phyloP scores from a whole-genome alignment of 176 grass and related monocot genomes.

The Ananas comosus region DNA sequence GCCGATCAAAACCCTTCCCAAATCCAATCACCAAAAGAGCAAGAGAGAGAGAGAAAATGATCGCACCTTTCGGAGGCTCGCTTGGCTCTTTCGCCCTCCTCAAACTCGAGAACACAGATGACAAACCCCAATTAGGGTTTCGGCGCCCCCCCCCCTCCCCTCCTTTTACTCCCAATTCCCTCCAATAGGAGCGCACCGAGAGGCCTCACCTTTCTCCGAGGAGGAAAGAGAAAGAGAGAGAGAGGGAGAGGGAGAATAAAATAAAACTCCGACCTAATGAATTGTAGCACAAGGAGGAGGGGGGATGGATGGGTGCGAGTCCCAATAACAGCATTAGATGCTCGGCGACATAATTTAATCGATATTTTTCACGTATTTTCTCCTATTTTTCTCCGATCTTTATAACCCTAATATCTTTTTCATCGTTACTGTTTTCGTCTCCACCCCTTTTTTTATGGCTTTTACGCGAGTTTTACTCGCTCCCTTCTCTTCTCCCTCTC shows the following conservation, averaged over 20 bases:
- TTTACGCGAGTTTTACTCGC: background rate
- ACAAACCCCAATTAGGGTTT: background rate
- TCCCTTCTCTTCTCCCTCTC: background rate
- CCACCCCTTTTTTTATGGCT: no score
- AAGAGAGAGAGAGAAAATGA: background rate
- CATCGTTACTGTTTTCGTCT: no score
- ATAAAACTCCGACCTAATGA: background rate
- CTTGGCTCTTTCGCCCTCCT: background rate
- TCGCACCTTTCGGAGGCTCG: background rate
- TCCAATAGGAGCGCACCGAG: background rate
- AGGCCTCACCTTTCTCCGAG: background rate
- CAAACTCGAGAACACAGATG: background rate
- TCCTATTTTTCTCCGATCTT: no score
- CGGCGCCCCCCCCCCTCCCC: background rate
- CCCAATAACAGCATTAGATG: background rate
- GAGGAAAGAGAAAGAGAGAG: background rate
- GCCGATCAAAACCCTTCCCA: background rate
- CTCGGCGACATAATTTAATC: background rate
- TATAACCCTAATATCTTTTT: no score
- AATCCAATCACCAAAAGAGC: background rate
- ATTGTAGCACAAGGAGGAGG: background rate
- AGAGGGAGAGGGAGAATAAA: background rate
- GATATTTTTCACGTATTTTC: background rate
- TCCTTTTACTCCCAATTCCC: background rate
- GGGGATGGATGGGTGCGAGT: background rate